These are phyloP conservation scores for Isoetes engelmannii DNA, from an alignment of 83 land plant genomes.

Conservation along the genomic window DNA sequence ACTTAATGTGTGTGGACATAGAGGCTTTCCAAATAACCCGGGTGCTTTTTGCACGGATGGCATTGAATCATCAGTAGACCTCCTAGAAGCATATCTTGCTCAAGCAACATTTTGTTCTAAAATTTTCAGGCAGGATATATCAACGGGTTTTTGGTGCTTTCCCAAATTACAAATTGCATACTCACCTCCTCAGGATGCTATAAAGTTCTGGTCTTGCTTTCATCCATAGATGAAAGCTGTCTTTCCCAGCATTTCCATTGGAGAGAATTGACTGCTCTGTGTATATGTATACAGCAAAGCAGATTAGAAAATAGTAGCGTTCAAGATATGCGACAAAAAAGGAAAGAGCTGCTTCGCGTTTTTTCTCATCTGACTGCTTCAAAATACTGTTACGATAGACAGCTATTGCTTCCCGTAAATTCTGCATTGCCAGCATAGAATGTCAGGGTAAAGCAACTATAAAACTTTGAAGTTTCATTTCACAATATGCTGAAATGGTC, in stretches of 20 bases:
- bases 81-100: too few species aligned
- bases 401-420: constrained; percentile 87
- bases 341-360: constrained; percentile 83
- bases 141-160: neutral
- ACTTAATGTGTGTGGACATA: too few species aligned
- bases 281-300: constrained; percentile 94
- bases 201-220: constrained; percentile 94
- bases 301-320: constrained; percentile 92
- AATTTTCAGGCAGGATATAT: too few species aligned
- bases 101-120: too few species aligned
- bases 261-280: constrained; percentile 63
- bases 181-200: constrained; percentile 88
- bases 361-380: constrained; percentile 92
- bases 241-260: constrained; percentile 27
- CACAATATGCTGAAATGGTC: too few species aligned
- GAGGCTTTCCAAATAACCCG: too few species aligned
- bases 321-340: constrained; percentile 95
- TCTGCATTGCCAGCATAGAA: constrained; percentile 41
- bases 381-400: constrained; percentile 84
- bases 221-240: constrained; percentile 90
- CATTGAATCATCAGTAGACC: too few species aligned
- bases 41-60: too few species aligned
- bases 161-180: neutral
- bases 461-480: too few species aligned
- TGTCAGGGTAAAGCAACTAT: too few species aligned